Evolutionary conservation across 2,329 filamentous ascomycete genomes (phyloP).

Genomic region (Epichloe elymi): DNA sequence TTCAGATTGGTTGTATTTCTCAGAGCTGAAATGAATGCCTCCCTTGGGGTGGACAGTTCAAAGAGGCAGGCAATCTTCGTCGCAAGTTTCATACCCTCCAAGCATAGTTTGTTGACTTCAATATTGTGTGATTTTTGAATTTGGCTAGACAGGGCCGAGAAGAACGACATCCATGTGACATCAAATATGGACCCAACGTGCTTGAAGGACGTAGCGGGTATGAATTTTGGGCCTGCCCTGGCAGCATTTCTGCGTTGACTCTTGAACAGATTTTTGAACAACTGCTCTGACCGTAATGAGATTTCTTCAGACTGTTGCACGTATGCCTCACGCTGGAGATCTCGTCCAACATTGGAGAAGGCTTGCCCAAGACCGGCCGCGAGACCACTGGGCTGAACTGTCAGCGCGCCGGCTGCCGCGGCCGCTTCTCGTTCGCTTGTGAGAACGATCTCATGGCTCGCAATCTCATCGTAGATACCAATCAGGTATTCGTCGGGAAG

Average conservation of each 20-base stretch:
- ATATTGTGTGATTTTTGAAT: constrained; percentile 90
- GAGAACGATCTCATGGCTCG: constrained; percentile 81
- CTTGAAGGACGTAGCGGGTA: constrained; percentile 83
- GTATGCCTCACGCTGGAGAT: constrained; percentile 85
- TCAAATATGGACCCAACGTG: constrained; percentile 98
- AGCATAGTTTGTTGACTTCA: constrained; percentile 80
- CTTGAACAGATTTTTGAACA: constrained; percentile 87
- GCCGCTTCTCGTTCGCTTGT: constrained; percentile 85
- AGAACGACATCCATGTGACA: constrained; percentile 97
- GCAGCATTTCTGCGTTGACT: constrained; percentile 73
- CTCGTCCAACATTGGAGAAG: constrained; percentile 80
- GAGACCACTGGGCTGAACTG: constrained; percentile 47
- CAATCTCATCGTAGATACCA: constrained; percentile 86
- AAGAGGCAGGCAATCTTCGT: constrained; percentile 90
- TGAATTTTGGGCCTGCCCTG: constrained; percentile 60
- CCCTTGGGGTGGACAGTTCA: constrained; percentile 80
- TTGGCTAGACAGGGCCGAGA: constrained; percentile 84
- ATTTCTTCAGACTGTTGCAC: constrained; percentile 95
- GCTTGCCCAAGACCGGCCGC: constrained; percentile 78
- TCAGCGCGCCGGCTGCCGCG: constrained; percentile 56
- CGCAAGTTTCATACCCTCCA: constrained; percentile 90
- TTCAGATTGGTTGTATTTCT: constrained; percentile 92
- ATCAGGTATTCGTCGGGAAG: constrained; percentile 84
- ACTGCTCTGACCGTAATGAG: constrained; percentile 55
- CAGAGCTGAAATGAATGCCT: constrained; percentile 87